Evolutionary conservation across 345 rosid species (phyloP).

Genomic region (Clausena lansium): DNA sequence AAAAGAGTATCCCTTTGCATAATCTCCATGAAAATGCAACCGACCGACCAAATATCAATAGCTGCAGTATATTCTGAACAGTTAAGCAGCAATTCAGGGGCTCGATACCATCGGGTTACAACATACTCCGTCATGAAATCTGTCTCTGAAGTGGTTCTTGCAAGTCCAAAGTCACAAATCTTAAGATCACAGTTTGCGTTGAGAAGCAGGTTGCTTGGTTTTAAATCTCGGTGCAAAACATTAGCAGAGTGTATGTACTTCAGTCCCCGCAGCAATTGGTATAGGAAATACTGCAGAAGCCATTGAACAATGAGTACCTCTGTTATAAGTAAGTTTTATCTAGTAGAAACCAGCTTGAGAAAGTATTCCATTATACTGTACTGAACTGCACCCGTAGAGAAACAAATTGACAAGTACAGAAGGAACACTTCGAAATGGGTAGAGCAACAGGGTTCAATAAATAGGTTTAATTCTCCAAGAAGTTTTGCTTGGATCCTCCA

Average conservation of each 20-base stretch:
- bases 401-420: not conserved
- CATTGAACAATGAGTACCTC: not conserved
- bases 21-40: slow-evolving; percentile 89
- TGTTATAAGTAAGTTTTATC: not conserved
- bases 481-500: not conserved
- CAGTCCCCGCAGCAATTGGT: slow-evolving; percentile 77
- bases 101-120: slow-evolving; percentile 78
- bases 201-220: slow-evolving; percentile 83
- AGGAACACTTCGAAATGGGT: not conserved
- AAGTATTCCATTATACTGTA: not conserved
- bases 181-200: slow-evolving; percentile 68
- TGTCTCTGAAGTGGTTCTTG: slow-evolving; percentile 81
- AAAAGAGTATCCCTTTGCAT: slow-evolving; percentile 72
- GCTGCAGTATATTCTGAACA: slow-evolving; percentile 77
- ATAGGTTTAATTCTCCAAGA: not conserved
- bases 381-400: not conserved
- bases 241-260: slow-evolving; percentile 83
- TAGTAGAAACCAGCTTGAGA: not conserved
- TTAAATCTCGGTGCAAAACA: slow-evolving; percentile 83
- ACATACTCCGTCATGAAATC: slow-evolving; percentile 91
- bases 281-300: slow-evolving; percentile 66
- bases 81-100: slow-evolving; percentile 74
- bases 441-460: not conserved
- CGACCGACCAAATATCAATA: slow-evolving; percentile 93
- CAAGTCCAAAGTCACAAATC: slow-evolving; percentile 87